Percentiles rank a stretch among this genome's conserved stretches.
These are phyloP conservation scores for Lippia alba DNA, from an alignment of 305 asterid genomes.

Conservation along the genomic window DNA sequence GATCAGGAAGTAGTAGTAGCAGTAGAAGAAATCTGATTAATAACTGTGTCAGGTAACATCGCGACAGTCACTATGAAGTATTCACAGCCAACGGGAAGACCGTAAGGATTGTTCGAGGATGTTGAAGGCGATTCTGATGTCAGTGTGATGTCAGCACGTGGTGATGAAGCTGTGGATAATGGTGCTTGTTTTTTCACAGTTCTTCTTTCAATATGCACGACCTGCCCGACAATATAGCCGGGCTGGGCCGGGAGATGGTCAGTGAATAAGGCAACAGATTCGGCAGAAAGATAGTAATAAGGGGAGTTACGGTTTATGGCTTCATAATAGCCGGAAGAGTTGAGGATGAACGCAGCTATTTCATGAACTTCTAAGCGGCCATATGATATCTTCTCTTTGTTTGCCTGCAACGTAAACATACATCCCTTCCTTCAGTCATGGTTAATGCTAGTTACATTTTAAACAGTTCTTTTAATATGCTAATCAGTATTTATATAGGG, in stretches of 20 bases:
- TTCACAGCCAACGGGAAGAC: conserved; percentile 86
- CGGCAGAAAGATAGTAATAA: conserved; percentile 82
- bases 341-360: conserved; percentile 87
- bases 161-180: conserved; percentile 35
- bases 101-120: conserved; percentile 60
- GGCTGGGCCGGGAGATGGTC: conserved; percentile 78
- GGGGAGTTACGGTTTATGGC: conserved; percentile 81
- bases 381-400: conserved; percentile 86
- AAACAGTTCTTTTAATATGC: too few species aligned
- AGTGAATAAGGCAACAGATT: conserved; percentile 83
- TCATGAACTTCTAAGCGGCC: conserved; percentile 79
- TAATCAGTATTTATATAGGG: too few species aligned
- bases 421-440: neutral
- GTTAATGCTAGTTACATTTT: neutral
- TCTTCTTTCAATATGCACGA: conserved; percentile 88
- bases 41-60: conserved; percentile 76
- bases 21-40: conserved; percentile 26
- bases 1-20: conserved; percentile 96
- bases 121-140: conserved; percentile 27
- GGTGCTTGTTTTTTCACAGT: conserved; percentile 55
- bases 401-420: conserved; percentile 56
- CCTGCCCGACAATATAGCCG: conserved; percentile 81
- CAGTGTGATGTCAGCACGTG: conserved; percentile 34
- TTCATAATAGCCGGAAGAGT: conserved; percentile 75
- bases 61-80: conserved; percentile 93